Conservation (phyloP, 2,329 filamentous ascomycete genomes). For the Penicillium sp. region DNA sequence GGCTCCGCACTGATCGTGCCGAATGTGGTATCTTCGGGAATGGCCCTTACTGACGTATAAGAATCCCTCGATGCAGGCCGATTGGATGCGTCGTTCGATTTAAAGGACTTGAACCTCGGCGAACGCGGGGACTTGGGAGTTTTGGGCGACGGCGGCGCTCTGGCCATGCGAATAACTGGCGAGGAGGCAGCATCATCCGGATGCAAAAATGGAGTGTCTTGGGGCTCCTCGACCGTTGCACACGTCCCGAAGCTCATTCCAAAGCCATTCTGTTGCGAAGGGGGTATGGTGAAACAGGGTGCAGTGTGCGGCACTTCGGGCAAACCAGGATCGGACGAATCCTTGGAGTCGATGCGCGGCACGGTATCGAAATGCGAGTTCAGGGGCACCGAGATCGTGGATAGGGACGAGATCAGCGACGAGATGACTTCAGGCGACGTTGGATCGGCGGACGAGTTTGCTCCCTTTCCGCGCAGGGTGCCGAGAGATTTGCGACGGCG, state of each 20-base stretch:
- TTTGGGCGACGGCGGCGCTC: conserved; percentile 72
- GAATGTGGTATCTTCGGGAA: conserved; percentile 35
- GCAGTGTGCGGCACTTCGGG: conserved; percentile 26
- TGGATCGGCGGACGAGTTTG: conserved; percentile 36
- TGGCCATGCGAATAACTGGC: conserved; percentile 75
- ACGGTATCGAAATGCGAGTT: conserved; percentile 64
- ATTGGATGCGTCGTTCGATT: conserved; percentile 38
- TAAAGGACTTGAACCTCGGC: conserved; percentile 45
- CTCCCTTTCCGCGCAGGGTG: conserved; percentile 30
- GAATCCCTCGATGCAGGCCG: conserved; percentile 39
- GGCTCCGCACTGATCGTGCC: conserved; percentile 41
- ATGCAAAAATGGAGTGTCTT: conserved; percentile 48
- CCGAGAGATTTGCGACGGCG: conserved; percentile 45
- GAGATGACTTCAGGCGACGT: conserved; percentile 52
- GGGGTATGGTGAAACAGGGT: conserved; percentile 22
- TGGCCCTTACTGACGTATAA: conserved; percentile 31
- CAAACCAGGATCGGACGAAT: conserved; percentile 22
- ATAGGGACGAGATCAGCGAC: conserved; percentile 59
- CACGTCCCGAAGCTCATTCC: conserved; percentile 70
- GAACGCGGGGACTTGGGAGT: conserved; percentile 55
- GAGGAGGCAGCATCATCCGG: conserved; percentile 57
- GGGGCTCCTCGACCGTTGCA: conserved; percentile 50
- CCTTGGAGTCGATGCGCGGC: conserved; percentile 42
- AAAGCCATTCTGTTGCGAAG: conserved; percentile 48
- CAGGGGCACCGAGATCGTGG: conserved; percentile 58